Base-by-base conservation (phyloP, 2,329 filamentous ascomycete species). In the Leptoxyphium fumago region DNA sequence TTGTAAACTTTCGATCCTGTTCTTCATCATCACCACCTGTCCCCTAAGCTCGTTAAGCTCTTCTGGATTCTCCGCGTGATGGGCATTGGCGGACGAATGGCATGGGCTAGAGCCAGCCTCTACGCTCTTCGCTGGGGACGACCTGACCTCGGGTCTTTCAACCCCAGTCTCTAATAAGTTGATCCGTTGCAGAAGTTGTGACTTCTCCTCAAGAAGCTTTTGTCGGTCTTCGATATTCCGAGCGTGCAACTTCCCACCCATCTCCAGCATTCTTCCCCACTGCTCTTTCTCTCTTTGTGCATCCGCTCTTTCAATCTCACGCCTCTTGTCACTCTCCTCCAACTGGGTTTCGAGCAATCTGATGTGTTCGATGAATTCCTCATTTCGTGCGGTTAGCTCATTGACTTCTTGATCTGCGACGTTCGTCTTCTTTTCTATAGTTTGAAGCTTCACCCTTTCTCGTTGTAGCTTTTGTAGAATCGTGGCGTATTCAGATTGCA, bases 401-500 rank as follows among this genome's bases (percentile, higher is more conserved):
- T 70, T 73, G 48, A 75, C 68, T 51, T 75, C 71, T 13, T 64
- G 60, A 42, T 74, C 70, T 4, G 68, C 67, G 13, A 71, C 67
- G 17, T 63, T 63, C 13, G 70, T 56, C 51, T 75, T 75, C 55
- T 65, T 63, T 50, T 69, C 71, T 2, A 75, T 61, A 2, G 71
- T 64, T 38, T 65, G 64, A 38, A 64, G 70, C 49, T 69, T 69
- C 11, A 64, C 65, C 40, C 70, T 66, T 47, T 72, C 70, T 5
- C 68, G 63, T 29, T 71, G 68, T 17, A 72, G 67, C 21, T 70
- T 73, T 15, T 71, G 64, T 2, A 75, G 62, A 3, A 75, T 61
- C 39, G 64, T 65, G 43, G 73, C 65, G 51, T 76, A 71, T 54
- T 75, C 72, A n/a, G 63, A 62, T 51, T 74, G 71, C 6, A 75